phyloP scores from a whole-genome alignment of 352 stramenopile genomes.

The Thalassiosira hispida region DNA sequence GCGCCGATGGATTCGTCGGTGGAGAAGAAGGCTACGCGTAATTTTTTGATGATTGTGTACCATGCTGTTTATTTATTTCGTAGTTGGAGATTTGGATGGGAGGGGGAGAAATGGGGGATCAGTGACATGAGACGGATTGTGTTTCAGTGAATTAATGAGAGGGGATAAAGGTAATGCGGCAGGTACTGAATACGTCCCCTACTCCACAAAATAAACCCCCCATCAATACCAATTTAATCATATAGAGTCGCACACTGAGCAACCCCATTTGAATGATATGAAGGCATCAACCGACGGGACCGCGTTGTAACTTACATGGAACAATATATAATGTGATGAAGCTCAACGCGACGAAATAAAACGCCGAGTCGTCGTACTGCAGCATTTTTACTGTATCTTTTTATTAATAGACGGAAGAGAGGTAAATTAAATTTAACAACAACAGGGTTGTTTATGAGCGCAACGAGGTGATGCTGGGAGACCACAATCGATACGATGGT shows the following conservation, averaged over 20 bases:
- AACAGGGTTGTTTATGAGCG: no score
- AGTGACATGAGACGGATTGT: conserved; percentile 10
- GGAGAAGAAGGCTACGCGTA: conserved; percentile 62
- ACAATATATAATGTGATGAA: conserved; percentile 95
- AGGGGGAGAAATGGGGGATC: conserved; percentile 6
- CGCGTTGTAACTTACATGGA: conserved; percentile 95
- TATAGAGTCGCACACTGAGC: no score
- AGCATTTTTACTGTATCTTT: conserved; percentile 82
- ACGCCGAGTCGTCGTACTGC: conserved; percentile 99
- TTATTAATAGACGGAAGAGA: no score
- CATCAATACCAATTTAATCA: no score
- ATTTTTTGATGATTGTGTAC: conserved; percentile 72
- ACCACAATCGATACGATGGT: no score
- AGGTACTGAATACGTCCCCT: neutral
- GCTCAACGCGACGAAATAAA: conserved; percentile 99
- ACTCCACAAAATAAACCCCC: neutral
- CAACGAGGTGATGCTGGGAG: neutral
- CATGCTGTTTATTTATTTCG: conserved; percentile 61
- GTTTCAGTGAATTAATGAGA: no score
- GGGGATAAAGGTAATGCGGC: neutral
- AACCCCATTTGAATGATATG: no score
- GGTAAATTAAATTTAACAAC: neutral
- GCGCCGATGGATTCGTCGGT: conserved; percentile 81
- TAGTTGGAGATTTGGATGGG: conserved; percentile 10
- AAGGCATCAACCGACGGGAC: no score